Base-by-base conservation (phyloP, 768 basidiomycete species). In the Rhodotorula sphaerocarpa region DNA sequence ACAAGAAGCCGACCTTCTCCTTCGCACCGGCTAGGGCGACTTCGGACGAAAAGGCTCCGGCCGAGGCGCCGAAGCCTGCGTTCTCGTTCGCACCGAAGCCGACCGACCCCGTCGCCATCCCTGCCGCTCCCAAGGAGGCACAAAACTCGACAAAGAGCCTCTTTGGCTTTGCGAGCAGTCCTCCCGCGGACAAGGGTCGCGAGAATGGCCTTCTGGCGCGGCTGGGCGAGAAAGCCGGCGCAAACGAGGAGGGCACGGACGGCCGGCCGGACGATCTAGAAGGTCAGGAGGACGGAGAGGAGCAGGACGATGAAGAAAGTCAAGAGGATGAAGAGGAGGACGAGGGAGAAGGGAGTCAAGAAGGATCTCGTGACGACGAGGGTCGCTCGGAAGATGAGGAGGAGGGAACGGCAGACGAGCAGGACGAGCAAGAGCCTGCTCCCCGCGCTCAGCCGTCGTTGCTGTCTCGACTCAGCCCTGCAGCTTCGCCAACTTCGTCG, bases 141-240 rank as follows among this genome's bases (percentile, higher is more conserved):
- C 50, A 39, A 27, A 34, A 43, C 14, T 45, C 58, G 28, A 54
- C 64, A 12, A 66, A 66, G 59, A 61, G 59, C 50, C 42, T 66
- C 23, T 66, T 66, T 25, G 64, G 64, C 28, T 66, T 66, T 31
- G 64, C 64, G 25, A 57, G 55, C 33, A 57, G 55, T 18, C 64
- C 64, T 43, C 59, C 64, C 5, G 44, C 36, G 36, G 61, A 57
- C 33, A 57, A 54, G 42, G 42, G 33, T 2, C 18, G 23, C 7
- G 54, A 9, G 14, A 25, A n/a, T 5, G 53, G 61, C 33, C n/a
- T 63, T 34, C 16, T 57, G 20, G 28, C 44, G 12, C 43, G 61
- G 21, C 30, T 63, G 34, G 59, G 36, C 18, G 44, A 23, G n/a
- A 7, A 25, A 9, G 48, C 55, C 5, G 21, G 23, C 0, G 48